These are phyloP conservation scores for Candida sithepensis DNA, from an alignment of 805 yeast species.

Conservation along the genomic window DNA sequence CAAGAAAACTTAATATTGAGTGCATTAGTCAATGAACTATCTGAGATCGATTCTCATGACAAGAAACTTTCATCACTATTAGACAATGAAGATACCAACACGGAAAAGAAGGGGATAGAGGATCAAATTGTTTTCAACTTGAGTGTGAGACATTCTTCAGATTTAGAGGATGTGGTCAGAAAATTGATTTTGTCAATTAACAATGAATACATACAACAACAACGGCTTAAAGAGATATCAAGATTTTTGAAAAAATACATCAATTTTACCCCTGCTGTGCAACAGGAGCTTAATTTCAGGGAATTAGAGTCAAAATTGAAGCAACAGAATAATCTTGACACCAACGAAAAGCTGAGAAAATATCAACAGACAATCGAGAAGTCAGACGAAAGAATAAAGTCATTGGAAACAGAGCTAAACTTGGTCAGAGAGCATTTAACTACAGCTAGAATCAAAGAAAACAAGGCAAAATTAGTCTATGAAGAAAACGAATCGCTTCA, in stretches of 20 bases:
- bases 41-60: constrained; percentile 12
- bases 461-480: constrained; percentile 5
- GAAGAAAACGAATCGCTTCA: constrained; percentile 9
- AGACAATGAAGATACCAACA: not conserved
- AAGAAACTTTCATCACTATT: not conserved
- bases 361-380: constrained; percentile 10
- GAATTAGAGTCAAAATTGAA: constrained; percentile 2
- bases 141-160: constrained; percentile 53
- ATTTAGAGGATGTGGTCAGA: constrained; percentile 52
- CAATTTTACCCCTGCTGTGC: constrained; percentile 8
- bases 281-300: constrained; percentile 1
- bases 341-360: constrained; percentile 1
- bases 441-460: constrained; percentile 17
- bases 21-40: constrained; percentile 25
- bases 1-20: constrained; percentile 27
- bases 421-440: constrained; percentile 19
- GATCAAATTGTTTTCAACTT: constrained; percentile 54
- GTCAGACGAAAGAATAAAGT: constrained; percentile 18
- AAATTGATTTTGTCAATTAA: constrained; percentile 52
- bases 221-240: constrained; percentile 51
- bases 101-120: constrained; percentile 26
- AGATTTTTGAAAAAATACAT: constrained; percentile 51
- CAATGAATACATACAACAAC: constrained; percentile 55
- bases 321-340: not conserved
- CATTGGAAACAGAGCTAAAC: constrained; percentile 18